Base-by-base conservation (phyloP, 331 rosid genomes). In the Quercus lobata region DNA sequence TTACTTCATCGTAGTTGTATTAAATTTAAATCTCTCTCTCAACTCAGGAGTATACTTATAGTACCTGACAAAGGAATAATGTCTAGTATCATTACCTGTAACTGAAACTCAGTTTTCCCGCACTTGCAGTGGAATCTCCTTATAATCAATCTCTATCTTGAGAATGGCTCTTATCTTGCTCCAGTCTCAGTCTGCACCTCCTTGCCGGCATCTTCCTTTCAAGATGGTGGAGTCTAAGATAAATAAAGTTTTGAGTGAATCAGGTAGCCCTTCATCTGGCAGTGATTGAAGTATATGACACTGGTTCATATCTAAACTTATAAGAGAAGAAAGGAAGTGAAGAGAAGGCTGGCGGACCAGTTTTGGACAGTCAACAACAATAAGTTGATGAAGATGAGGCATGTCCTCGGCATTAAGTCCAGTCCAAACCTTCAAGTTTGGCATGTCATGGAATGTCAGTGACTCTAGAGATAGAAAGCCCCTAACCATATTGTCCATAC, bases 381-480 rank as follows among this genome's bases (percentile, higher is more conserved):
- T 10, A 52, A 77, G 66, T 2, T 65, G 24, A 30, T 37, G 10
- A 56, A 66, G 74, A 7, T 77, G 34, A 52, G 80, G 80, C 80
- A 77, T 66, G 35, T 53, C 73, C 15, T 73, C 80, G 1, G 22
- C 32, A 7, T 11, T 18, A n/a, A 76, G 54, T 46, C 14, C 73
- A 2, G 8, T 52, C 73, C 73, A 65, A 5, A 17, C 21, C 14
- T 52, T 14, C 52, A 76, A 44, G 5, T 63, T 49, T 3, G 21
- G 73, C 80, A 76, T 27, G 10, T 49, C 19, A 0, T 29, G 14
- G 17, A 76, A 46, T 46, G 17, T 27, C 12, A 76, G 73, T 49
- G 73, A 18, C 22, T 49, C n/a, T 46, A 76, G 35, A 46, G 54
- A 66, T 29, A 74, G 80, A 66, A 76, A 76, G 44, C 68, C 58